Conservation (phyloP, 1,284 basidiomycete genomes). For the Irpex rosettiformis region DNA sequence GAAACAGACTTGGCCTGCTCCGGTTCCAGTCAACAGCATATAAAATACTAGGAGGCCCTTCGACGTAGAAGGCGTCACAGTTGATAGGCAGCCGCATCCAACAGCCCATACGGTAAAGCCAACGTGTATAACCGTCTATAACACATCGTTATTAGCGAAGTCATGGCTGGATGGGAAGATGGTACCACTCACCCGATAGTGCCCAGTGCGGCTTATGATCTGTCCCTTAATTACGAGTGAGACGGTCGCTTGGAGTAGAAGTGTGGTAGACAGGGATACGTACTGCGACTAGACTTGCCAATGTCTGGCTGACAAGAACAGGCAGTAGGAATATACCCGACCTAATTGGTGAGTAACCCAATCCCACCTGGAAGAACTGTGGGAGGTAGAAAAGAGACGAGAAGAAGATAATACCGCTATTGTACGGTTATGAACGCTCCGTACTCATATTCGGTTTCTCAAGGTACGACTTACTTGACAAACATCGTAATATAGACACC, state of each 20-base stretch:
- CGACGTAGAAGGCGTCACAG: constrained; percentile 45
- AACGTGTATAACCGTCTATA: constrained; percentile 53
- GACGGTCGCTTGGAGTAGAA: neutral
- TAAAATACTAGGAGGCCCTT: constrained; percentile 58
- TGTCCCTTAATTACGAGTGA: constrained; percentile 43
- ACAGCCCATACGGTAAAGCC: constrained; percentile 73
- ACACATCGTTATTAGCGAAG: neutral
- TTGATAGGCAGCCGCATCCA: constrained; percentile 67
- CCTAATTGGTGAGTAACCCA: constrained; percentile 60
- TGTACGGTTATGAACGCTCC: neutral
- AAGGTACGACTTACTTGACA: constrained; percentile 45
- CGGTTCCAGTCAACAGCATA: constrained; percentile 66
- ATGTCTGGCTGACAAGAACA: constrained; percentile 59
- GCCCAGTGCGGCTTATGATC: constrained; percentile 61
- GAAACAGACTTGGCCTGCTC: constrained; percentile 54
- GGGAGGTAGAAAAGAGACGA: constrained; percentile 65
- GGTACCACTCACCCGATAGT: constrained; percentile 45
- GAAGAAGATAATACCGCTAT: constrained; percentile 57
- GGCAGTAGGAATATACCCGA: constrained; percentile 64
- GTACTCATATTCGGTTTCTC: no score
- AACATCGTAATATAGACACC: constrained; percentile 71
- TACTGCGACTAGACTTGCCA: constrained; percentile 53
- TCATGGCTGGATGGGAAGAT: neutral
- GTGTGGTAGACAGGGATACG: constrained; percentile 16
- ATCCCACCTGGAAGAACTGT: constrained; percentile 72